Percentiles rank a stretch among this genome's conserved stretches.
phyloP scores from a whole-genome alignment of 768 basidiomycete genomes.

The Kwoniella sp. region DNA sequence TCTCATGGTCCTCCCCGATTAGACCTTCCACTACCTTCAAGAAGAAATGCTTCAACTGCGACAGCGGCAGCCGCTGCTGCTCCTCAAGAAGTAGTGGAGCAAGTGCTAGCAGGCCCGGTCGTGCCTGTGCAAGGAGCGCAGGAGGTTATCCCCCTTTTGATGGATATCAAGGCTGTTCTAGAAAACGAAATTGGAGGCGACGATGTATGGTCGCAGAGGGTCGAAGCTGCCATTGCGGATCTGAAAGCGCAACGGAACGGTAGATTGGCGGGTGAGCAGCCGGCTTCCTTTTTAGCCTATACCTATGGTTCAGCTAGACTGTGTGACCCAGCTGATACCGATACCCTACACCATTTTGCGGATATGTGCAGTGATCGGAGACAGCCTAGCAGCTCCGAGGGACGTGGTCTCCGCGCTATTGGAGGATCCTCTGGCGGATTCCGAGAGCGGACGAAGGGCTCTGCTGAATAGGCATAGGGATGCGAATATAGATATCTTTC shows the following conservation, averaged over 20 bases:
- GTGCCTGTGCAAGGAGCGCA: constrained; percentile 15
- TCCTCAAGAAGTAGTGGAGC: not conserved
- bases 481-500: constrained; percentile 14
- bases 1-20: no score
- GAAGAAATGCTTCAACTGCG: constrained; percentile 17
- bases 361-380: constrained; percentile 38
- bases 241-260: constrained; percentile 12
- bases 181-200: constrained; percentile 44
- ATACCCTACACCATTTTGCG: not conserved
- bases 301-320: no score
- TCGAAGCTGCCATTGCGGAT: constrained; percentile 28
- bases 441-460: constrained; percentile 18
- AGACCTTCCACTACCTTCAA: not conserved
- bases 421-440: constrained; percentile 46
- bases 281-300: not conserved
- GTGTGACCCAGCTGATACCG: not conserved
- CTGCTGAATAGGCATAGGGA: constrained; percentile 31
- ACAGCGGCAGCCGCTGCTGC: constrained; percentile 9
- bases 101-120: not conserved
- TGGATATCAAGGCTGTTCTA: constrained; percentile 27
- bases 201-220: constrained; percentile 33
- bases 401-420: constrained; percentile 47
- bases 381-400: constrained; percentile 29
- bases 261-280: constrained; percentile 26
- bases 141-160: constrained; percentile 4